These are phyloP conservation scores for Aspergillaceae sp. DNA, from an alignment of 2,329 filamentous ascomycete species.

Conservation along the genomic window DNA sequence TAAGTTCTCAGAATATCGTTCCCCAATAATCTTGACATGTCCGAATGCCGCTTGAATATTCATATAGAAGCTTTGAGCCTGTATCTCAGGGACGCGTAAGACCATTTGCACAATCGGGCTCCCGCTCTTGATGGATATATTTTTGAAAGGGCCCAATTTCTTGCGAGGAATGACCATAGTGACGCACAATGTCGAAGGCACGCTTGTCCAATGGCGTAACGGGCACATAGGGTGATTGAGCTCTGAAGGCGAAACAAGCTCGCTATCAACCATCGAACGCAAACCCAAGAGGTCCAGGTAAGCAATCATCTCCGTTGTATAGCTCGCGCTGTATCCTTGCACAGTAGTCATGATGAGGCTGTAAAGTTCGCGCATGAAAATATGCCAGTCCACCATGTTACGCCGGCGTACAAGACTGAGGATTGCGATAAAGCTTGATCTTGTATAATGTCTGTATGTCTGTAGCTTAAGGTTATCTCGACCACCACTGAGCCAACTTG, in stretches of 20 bases:
- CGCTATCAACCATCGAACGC: not conserved
- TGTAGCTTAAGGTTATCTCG: not conserved
- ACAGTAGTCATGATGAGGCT: not conserved
- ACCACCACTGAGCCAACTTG: not conserved
- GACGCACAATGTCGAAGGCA: not conserved
- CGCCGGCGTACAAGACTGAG: not conserved
- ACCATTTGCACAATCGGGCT: not conserved
- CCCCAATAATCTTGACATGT: not conserved
- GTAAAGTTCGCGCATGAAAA: not conserved
- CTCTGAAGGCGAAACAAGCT: not conserved
- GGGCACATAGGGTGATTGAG: not conserved
- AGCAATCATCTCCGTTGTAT: not conserved
- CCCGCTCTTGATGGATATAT: not conserved
- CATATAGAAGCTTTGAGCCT: not conserved
- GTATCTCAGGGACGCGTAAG: not conserved
- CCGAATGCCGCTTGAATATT: not conserved
- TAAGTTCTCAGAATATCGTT: not conserved
- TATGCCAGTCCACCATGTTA: not conserved
- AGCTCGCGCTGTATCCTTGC: not conserved
- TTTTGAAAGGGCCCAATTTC: not conserved
- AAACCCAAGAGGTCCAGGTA: not conserved
- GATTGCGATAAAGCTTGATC: not conserved
- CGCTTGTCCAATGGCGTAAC: not conserved
- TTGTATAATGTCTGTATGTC: slow-evolving; percentile 4
- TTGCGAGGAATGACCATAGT: not conserved